Evolutionary conservation across 305 asterid genomes (phyloP), one percentile per base, ranked within the genome.

Genomic region (Rubia tinctorum): DNA sequence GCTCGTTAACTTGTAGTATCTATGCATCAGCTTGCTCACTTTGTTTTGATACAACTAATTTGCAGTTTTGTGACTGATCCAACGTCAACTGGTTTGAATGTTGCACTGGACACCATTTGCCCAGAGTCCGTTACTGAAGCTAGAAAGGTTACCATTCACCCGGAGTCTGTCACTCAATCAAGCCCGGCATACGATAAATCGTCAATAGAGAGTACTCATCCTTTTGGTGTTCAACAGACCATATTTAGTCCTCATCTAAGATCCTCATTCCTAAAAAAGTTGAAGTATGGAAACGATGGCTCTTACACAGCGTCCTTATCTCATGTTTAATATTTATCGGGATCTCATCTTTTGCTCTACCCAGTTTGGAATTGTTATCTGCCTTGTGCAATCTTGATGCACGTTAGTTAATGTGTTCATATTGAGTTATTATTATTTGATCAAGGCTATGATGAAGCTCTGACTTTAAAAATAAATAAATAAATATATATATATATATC

Each of bases 291-390:
- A 9, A 80, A 78, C 59, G 82, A 80, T 80, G 59, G 59, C 59
- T 85, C 93, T 58, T 92, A 88, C 77, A 83, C 86, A 27, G 96
- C 90, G 70, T 81, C 81, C 62, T 79, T 89, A 61, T 89, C 96
- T 58, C 88, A 85, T 14, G 77, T 86, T 30, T 85, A 30, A 30
- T 30, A 20, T 49, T 30, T 23, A 12, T 3, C 7, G 0, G 22
- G 64, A 22, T 13, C 64, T 59, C 64, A 62, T 53, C 61, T 40
- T 65, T 65, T 45, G 44, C 39, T 63, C 20, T 11, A 11, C 11
- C 14, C 47, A 30, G 42, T 1, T 2, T 47, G 34, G 42, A 65
- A 42, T 40, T 66, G 6, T 37, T 11, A n/a, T n/a, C 8, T 15
- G 3, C 17, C 6, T 45, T 23, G 23, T 71, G 66, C 25, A 56